Evolutionary conservation across 768 basidiomycete species (phyloP).

Genomic region (Suillus discolor): DNA sequence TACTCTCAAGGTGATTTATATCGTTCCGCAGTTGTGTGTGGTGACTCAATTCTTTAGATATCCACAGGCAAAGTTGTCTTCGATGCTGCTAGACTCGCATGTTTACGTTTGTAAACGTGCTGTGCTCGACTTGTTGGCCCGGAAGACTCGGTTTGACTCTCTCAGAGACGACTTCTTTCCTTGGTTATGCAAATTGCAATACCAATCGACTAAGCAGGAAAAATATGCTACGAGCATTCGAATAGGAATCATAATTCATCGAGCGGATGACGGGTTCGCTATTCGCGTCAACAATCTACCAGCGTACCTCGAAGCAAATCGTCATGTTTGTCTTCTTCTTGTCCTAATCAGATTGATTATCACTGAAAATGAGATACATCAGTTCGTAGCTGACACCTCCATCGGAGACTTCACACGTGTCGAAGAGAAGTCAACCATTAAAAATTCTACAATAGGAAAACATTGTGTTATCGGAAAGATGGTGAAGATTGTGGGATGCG

Average conservation of each 20-base stretch:
- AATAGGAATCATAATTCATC: constrained; percentile 66
- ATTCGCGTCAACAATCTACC: constrained; percentile 78
- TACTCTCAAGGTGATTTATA: constrained; percentile 61
- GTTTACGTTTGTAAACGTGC: constrained; percentile 84
- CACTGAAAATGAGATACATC: constrained; percentile 13
- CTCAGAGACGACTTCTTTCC: constrained; percentile 90
- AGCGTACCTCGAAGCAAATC: constrained; percentile 78
- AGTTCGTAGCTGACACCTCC: constrained; percentile 53
- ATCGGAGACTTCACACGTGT: constrained; percentile 84
- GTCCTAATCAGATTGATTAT: constrained; percentile 18
- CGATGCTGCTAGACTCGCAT: constrained; percentile 79
- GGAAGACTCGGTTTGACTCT: constrained; percentile 75
- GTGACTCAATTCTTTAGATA: constrained; percentile 47
- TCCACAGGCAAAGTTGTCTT: constrained; percentile 69
- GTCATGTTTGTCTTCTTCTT: constrained; percentile 53
- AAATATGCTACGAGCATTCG: constrained; percentile 67
- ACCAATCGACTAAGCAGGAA: constrained; percentile 58
- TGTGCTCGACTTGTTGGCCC: constrained; percentile 69
- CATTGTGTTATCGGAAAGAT: constrained; percentile 86
- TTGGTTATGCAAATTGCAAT: constrained; percentile 88
- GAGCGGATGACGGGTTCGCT: constrained; percentile 53
- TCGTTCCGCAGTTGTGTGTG: constrained; percentile 4
- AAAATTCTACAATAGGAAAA: constrained; percentile 75
- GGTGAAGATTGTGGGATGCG: constrained; percentile 80
- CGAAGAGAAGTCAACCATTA: constrained; percentile 78